Evolutionary conservation across 352 stramenopile species (phyloP), one percentile per base, ranked within the genome.

Genomic region (Phytopythium helicoides): DNA sequence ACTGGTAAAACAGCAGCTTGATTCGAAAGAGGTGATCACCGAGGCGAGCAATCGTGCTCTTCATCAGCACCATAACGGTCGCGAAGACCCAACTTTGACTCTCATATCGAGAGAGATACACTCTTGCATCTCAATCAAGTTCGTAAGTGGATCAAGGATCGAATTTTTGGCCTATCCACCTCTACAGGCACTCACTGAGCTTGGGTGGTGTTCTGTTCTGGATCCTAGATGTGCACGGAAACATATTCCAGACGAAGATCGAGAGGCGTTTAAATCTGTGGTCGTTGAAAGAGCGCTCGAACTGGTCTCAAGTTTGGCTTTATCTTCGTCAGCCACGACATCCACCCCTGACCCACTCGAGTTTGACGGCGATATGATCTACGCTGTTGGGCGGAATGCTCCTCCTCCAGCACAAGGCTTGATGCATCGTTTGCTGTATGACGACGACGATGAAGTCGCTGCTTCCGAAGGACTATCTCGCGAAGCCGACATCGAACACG

Each of bases 401-500:
- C 28, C 45, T 18, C 34, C 3, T 34, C 25, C 48, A 0, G 58
- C 58, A 5, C 64, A 73, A n/a, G 71, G 67, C 1, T 52, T 81
- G 18, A 81, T 81, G 71, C 67, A 81, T 37, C 71, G 71, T 9
- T 45, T 81, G 28, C 45, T 81, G 33, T 81, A 78, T 39, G 71
- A 81, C 35, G 71, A 81, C 26, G 71, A 81, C 33, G 71, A 81
- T 21, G 71, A 81, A 9, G 67, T 65, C 14, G 23, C 51, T 2
- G 28, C 54, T 6, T 50, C 67, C 6, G 68, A 77, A 15, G 34
- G 40, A 16, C 51, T 77, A 11, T 54, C 52, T 6, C 71, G 71
- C 15, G 71, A 78, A 26, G 41, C 64, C 1, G 68, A 81, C 23
- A 52, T 76, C 14, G 65, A 67, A 14, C 71, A 81, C 33, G 69